Base-by-base conservation (phyloP, 805 yeast species). In the Zygosaccharomyces bisporus region DNA sequence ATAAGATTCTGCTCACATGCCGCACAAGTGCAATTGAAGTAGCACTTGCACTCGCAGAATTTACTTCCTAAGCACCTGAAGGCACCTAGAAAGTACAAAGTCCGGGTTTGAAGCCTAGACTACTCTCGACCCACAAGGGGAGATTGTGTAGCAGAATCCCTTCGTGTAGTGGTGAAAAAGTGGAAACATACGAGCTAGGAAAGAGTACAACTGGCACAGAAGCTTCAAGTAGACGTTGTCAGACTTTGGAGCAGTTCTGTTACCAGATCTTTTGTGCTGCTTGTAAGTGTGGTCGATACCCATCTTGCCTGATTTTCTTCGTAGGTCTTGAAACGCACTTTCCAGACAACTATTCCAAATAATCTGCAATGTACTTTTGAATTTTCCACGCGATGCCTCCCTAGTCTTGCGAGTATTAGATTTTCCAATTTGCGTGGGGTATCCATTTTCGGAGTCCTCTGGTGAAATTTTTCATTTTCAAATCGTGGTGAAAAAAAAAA, bases 191-290 rank as follows among this genome's bases (percentile, higher is more conserved):
- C 99, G 97, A 79, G 98, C 96, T 77, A 93, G 83, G 95, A 88
- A 93, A 72, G 97, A 76, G 88, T 90, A 93, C 68, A 93, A 81
- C 85, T 91, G 91, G 75, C 91, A 98, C 77, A 93, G 85, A 72
- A 93, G 77, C 77, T 85, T 86, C 79, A 93, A 81, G 96, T 93
- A 93, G 78, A 90, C 96, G 74, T 93, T 93, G 79, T 93, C 96
- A 62, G 98, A 91, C 82, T 88, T 88, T 79, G 99, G 99, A 76
- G 97, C 97, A 72, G 84, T 77, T 80, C 99, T 89, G 88, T 88
- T 95, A 76, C 95, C 83, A 64, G 83, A 77, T 78, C 89, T 87
- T 71, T 79, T 81, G 84, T 93, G 99, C 79, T 88, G 97, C 77
- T 91, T 93, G 73, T 81, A 73, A 76, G 84, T 80, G 80, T 87